Percentiles rank a stretch among this genome's conserved stretches.
Conservation (phyloP, 495 filamentous ascomycete genomes). For the Saxispiralis lemnorum region DNA sequence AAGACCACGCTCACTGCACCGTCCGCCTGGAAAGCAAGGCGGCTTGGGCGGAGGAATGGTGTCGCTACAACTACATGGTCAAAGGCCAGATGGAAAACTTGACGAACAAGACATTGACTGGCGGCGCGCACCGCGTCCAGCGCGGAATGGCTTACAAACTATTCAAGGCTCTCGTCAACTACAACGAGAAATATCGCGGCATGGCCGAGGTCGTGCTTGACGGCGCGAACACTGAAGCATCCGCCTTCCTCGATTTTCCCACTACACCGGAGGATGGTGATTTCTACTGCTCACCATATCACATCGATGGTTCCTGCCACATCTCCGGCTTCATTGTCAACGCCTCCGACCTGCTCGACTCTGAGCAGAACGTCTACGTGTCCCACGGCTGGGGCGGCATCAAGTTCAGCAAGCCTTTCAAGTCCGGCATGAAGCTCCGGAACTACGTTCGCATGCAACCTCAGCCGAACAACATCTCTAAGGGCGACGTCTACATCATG, state of each 20-base stretch:
- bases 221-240: constrained; percentile 27
- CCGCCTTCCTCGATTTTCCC: constrained; percentile 27
- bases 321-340: constrained; percentile 39
- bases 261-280: constrained; percentile 26
- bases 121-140: constrained; percentile 28
- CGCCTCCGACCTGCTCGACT: constrained; percentile 30
- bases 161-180: constrained; percentile 28
- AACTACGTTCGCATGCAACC: constrained; percentile 30
- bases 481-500: constrained; percentile 29
- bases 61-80: constrained; percentile 27
- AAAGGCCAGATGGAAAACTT: constrained; percentile 28
- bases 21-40: constrained; percentile 26
- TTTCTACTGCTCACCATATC: constrained; percentile 29
- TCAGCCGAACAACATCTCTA: constrained; percentile 24
- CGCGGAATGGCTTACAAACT: constrained; percentile 33
- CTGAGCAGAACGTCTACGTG: constrained; percentile 30
- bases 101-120: constrained; percentile 24
- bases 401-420: constrained; percentile 22
- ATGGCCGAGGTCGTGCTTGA: constrained; percentile 31
- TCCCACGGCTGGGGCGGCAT: constrained; percentile 28
- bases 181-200: constrained; percentile 25
- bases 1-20: constrained; percentile 23
- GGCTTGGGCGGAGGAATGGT: constrained; percentile 25
- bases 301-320: constrained; percentile 34
- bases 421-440: constrained; percentile 23